Percentiles rank a stretch among this genome's conserved stretches.
phyloP scores from a whole-genome alignment of 441 rosid species.

The Gossypium trilobum region DNA sequence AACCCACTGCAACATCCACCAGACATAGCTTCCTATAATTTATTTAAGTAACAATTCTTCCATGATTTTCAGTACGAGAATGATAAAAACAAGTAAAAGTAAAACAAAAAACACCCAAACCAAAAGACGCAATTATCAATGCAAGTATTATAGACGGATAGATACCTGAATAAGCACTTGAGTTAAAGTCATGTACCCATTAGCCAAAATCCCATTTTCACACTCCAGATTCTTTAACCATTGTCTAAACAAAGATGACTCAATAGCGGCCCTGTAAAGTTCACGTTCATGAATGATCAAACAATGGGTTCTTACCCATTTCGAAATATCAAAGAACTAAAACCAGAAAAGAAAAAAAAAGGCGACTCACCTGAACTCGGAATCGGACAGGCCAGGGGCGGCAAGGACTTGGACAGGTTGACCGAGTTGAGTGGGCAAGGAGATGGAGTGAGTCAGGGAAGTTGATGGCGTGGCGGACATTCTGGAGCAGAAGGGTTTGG shows the following conservation, averaged over 20 bases:
- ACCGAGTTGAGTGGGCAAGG: conserved; percentile 42
- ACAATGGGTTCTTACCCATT: neutral
- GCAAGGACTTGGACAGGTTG: conserved; percentile 53
- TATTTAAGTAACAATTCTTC: conserved; percentile 1
- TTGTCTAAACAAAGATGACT: conserved; percentile 62
- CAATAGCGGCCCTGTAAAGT: conserved; percentile 47
- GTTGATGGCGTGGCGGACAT: conserved; percentile 40
- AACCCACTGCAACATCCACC: neutral
- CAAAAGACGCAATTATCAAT: neutral
- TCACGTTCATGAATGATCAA: neutral
- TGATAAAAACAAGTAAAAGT: neutral
- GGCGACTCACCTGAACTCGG: conserved; percentile 47
- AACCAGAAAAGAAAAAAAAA: neutral
- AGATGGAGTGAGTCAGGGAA: conserved; percentile 36
- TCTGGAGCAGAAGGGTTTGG: conserved; percentile 24
- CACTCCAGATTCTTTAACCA: conserved; percentile 74
- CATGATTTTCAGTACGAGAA: neutral
- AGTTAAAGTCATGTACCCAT: conserved; percentile 43
- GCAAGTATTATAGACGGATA: neutral
- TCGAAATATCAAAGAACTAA: neutral
- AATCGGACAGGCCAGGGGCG: conserved; percentile 51
- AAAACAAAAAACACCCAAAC: neutral
- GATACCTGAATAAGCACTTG: conserved; percentile 71
- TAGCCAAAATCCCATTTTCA: conserved; percentile 59
- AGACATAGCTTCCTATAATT: neutral